phyloP scores from a whole-genome alignment of 768 basidiomycete species.

The Austroboletus eburneus region DNA sequence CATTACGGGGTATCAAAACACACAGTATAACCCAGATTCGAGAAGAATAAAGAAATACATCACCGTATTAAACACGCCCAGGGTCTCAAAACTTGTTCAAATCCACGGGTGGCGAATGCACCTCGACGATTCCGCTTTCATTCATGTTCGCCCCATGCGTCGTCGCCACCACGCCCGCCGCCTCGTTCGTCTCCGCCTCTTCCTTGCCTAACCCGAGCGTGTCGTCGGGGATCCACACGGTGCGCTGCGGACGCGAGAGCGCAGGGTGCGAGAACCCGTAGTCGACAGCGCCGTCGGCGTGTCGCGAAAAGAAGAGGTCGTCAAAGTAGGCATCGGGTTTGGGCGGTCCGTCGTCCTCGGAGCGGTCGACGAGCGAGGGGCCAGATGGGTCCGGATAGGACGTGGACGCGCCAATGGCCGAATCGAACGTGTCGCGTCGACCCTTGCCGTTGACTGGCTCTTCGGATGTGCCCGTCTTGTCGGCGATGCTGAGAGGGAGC shows the following conservation, averaged over 20 bases:
- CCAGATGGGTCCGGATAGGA: slow-evolving; percentile 3
- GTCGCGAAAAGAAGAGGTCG: slow-evolving; percentile 22
- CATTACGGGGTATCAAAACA: no score
- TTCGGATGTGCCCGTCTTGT: slow-evolving; percentile 48
- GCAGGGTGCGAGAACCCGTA: slow-evolving; percentile 91
- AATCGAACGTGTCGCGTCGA: slow-evolving; percentile 10
- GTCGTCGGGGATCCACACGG: slow-evolving; percentile 85
- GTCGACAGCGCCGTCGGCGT: slow-evolving; percentile 29
- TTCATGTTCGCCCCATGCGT: slow-evolving; percentile 53
- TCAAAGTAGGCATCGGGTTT: slow-evolving; percentile 10
- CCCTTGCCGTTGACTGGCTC: slow-evolving; percentile 10
- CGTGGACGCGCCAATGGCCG: slow-evolving; percentile 5
- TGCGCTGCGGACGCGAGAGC: slow-evolving; percentile 62
- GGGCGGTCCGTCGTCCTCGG: no score
- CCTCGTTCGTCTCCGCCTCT: slow-evolving; percentile 55
- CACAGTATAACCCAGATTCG: neutral
- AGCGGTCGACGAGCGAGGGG: slow-evolving; percentile 1
- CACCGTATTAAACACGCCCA: no score
- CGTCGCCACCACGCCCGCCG: slow-evolving; percentile 49
- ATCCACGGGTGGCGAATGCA: slow-evolving; percentile 23
- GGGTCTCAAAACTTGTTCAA: slow-evolving; percentile 26
- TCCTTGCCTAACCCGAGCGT: slow-evolving; percentile 44
- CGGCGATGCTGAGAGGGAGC: slow-evolving; percentile 76
- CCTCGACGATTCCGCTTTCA: slow-evolving; percentile 51
- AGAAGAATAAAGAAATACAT: neutral